phyloP scores from a whole-genome alignment of 139 green algal species.

The Cymbomonas tetramitiformis region DNA sequence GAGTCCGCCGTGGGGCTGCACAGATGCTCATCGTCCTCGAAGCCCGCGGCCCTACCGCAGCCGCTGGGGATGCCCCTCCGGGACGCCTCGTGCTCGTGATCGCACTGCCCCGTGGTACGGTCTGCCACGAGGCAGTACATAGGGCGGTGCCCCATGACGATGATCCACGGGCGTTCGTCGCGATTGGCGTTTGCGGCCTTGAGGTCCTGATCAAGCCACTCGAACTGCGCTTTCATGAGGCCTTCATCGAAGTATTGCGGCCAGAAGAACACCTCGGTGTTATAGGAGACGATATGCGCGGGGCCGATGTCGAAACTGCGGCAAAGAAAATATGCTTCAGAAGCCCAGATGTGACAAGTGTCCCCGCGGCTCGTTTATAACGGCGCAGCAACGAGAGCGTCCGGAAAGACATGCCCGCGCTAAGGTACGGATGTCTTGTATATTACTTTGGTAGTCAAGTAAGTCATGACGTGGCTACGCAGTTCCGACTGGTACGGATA shows the following conservation, averaged over 20 bases:
- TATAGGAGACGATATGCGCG: slow-evolving; percentile 4
- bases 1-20: not conserved
- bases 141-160: slow-evolving; percentile 3
- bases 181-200: slow-evolving; percentile 4
- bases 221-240: not conserved
- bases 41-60: not conserved
- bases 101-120: not conserved
- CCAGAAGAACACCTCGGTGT: slow-evolving; percentile 11
- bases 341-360: too few species aligned
- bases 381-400: too few species aligned
- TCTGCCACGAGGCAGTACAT: slow-evolving; percentile 5
- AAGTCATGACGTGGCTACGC: too few species aligned
- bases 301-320: slow-evolving; percentile 7
- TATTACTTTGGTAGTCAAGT: too few species aligned
- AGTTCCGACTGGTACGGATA: too few species aligned
- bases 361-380: too few species aligned
- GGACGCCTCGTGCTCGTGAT: not conserved
- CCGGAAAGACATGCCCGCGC: too few species aligned
- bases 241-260: not conserved
- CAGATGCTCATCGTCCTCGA: not conserved
- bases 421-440: too few species aligned
- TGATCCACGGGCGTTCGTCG: slow-evolving; percentile 2
- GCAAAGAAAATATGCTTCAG: too few species aligned
- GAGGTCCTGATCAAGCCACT: slow-evolving; percentile 7
- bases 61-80: not conserved